Evolutionary conservation across 495 filamentous ascomycete species (phyloP), one percentile per base, ranked within the genome.

Genomic region (Arthonia radiata): DNA sequence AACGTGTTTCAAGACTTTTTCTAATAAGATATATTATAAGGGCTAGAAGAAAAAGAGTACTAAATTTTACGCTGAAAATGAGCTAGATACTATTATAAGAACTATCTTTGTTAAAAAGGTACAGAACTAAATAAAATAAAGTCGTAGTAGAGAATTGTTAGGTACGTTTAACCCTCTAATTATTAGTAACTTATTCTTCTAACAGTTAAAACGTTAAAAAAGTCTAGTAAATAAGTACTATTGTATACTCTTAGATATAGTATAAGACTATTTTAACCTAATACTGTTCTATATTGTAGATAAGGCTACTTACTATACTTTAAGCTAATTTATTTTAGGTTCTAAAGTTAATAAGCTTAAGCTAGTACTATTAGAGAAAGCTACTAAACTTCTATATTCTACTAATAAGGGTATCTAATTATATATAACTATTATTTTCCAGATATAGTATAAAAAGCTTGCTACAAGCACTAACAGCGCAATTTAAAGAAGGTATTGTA

Each of bases 1-100:
- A 55, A 64, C 17, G 35, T 63, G 12, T 65, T 64, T 30, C 40
- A 43, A 11, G 41, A 50, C 0, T n/a, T 78, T 78, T 27, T 55
- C 61, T 0, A 43, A 56, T 7, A 38, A 53, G 0, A 59, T 76
- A 23, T 24, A 33, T 0, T 30, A n/a, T 1, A 32, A 29, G 12
- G 68, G 67, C 1, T 61, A 69, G 29, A 30, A 27, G 3, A 40
- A 44, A 3, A 31, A 51, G 18, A 47, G 61, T 31, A 28, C 29
- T 8, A 33, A 39, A 4, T 19, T 22, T 26, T 15, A 17, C 26
- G 5, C 23, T 7, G 3, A 9, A 23, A 13, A 28, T 5, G 9
- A 12, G 11, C 8, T 3, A 25, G 3, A 19, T 21, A 13, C 32
- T 11, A 7, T 22, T 6, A 22, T 11, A 11, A 22, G 19, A 22